Conservation (phyloP, 2,329 filamentous ascomycete genomes). For the Pyrenochaeta sp. region DNA sequence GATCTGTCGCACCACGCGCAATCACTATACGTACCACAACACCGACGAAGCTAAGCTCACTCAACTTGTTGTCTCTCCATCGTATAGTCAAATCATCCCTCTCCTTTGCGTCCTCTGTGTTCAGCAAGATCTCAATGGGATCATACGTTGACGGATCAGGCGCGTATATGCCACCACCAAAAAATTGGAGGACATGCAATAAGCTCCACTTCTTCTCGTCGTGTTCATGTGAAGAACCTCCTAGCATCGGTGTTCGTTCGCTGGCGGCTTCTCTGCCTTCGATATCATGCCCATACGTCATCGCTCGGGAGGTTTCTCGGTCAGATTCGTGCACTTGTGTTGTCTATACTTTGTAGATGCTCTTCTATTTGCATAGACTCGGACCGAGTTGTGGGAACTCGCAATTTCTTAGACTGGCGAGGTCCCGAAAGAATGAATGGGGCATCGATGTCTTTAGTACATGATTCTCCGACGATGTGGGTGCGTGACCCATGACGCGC, state of each 20-base stretch:
- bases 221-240: slow-evolving; percentile 16
- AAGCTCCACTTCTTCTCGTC: slow-evolving; percentile 12
- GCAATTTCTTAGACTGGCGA: background rate
- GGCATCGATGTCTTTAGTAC: slow-evolving; percentile 8
- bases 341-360: slow-evolving; percentile 3
- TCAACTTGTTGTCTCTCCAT: slow-evolving; percentile 53
- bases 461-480: background rate
- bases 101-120: slow-evolving; percentile 42
- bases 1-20: background rate
- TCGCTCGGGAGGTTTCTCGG: slow-evolving; percentile 14
- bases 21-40: slow-evolving; percentile 45
- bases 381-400: slow-evolving; percentile 2
- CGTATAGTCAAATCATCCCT: slow-evolving; percentile 47
- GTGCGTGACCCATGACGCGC: slow-evolving; percentile 18
- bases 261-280: slow-evolving; percentile 26
- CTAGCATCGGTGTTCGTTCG: slow-evolving; percentile 33
- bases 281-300: slow-evolving; percentile 31
- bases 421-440: background rate
- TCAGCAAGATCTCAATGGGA: slow-evolving; percentile 50
- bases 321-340: background rate
- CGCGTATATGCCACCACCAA: slow-evolving; percentile 45
- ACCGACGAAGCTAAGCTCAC: slow-evolving; percentile 54
- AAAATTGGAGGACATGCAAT: slow-evolving; percentile 35
- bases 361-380: background rate
- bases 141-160: slow-evolving; percentile 47